Evolutionary conservation across 1,284 basidiomycete species (phyloP).

Genomic region (Ceratobasidium theobromae): DNA sequence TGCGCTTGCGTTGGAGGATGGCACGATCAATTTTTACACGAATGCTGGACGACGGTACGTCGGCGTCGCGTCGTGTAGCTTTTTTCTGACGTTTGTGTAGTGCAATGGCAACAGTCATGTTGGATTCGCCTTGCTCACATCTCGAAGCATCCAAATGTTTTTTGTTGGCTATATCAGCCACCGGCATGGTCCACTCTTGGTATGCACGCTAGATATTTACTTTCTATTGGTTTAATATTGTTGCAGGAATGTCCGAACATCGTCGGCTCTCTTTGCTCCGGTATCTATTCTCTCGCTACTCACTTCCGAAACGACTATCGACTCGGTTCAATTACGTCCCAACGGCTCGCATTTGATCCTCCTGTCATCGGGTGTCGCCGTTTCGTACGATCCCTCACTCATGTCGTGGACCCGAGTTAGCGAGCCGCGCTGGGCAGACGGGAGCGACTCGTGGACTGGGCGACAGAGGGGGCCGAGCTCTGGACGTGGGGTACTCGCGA

Average conservation of each 20-base stretch:
- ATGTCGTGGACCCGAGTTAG: conserved; percentile 70
- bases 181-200: conserved; percentile 74
- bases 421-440: conserved; percentile 77
- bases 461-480: conserved; percentile 49
- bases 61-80: background rate
- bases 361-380: conserved; percentile 70
- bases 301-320: conserved; percentile 54
- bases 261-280: conserved; percentile 63
- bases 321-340: conserved; percentile 64
- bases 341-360: conserved; percentile 78
- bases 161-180: conserved; percentile 70
- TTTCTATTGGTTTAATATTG: conserved; percentile 18
- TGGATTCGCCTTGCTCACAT: conserved; percentile 71
- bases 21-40: conserved; percentile 75
- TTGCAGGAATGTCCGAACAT: conserved; percentile 70
- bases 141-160: conserved; percentile 64
- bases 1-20: conserved; percentile 76
- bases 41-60: conserved; percentile 72
- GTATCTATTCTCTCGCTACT: conserved; percentile 64
- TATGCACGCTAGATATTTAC: conserved; percentile 45
- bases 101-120: conserved; percentile 67
- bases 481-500: conserved; percentile 38
- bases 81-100: conserved; percentile 46
- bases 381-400: conserved; percentile 72
- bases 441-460: conserved; percentile 78